phyloP scores from a whole-genome alignment of 768 basidiomycete genomes.

The Postia placenta region DNA sequence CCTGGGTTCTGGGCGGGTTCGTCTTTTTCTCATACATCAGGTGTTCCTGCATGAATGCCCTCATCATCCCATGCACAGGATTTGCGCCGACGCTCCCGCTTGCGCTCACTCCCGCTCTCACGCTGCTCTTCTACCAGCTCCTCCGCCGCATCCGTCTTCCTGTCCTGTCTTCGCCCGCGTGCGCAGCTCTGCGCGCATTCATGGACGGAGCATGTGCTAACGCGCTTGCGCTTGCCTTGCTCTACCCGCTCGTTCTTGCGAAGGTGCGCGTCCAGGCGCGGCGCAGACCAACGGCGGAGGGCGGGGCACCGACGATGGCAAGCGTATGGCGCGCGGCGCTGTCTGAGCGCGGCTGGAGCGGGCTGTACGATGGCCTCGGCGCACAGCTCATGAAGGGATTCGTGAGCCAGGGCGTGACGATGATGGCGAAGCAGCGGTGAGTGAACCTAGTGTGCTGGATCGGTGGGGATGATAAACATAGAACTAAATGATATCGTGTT shows the following conservation, averaged over 20 bases:
- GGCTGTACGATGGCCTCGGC: conserved; percentile 49
- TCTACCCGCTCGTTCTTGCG: conserved; percentile 56
- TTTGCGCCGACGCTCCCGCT: conserved; percentile 45
- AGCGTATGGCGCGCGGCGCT: conserved; percentile 12
- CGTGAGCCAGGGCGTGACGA: conserved; percentile 50
- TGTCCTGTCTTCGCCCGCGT: conserved; percentile 21
- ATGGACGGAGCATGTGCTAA: conserved; percentile 51
- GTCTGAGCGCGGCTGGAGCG: conserved; percentile 7
- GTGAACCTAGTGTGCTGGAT: neutral
- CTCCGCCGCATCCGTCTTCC: conserved; percentile 31
- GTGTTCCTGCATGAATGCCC: neutral
- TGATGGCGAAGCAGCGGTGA: conserved; percentile 52
- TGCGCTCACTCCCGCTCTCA: conserved; percentile 53
- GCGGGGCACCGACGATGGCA: conserved; percentile 15
- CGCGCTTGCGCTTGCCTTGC: conserved; percentile 38
- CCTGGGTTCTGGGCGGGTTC: conserved; percentile 53
- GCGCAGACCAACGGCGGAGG: conserved; percentile 26
- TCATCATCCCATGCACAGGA: too few species aligned
- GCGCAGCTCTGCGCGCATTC: conserved; percentile 39
- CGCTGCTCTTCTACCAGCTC: conserved; percentile 47
- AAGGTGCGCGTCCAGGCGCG: conserved; percentile 46
- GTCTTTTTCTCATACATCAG: neutral
- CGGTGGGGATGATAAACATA: neutral
- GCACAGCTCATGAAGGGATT: conserved; percentile 49
- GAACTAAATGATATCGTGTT: neutral